Evolutionary conservation across 1,284 basidiomycete species (phyloP), one percentile per base, ranked within the genome.

Genomic region (Polyporus tsugae): DNA sequence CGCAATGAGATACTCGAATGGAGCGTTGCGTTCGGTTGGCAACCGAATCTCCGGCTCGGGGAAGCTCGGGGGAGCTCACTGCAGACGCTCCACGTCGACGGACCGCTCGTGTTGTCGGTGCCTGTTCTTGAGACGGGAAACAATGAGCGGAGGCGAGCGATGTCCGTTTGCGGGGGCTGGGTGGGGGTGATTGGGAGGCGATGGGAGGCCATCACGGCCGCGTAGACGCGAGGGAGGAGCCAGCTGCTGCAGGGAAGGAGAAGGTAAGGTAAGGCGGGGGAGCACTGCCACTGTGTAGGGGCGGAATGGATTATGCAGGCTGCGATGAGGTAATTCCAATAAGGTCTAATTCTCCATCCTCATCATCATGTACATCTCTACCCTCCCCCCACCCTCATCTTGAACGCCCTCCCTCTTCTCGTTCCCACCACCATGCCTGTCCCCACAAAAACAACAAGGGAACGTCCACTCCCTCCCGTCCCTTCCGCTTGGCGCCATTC

Each of bases 401-500:
- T 58, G 22, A 46, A 55, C 53, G 46, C 55, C 38, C 49, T 46
- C 61, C 52, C 49, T 46, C 36, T n/a, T 53, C 55, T 38, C 57
- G 13, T 58, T 10, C 55, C 49, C 39, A 6, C 49, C 36, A 57
- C 68, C 39, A 72, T 72, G 71, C 66, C 69, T n/a, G 63, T 64
- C 67, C 36, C 69, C 17, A 66, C 65, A 57, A 67, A 63, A 58
- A 25, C 62, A 58, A 25, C 62, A 22, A 60, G 52, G 33, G 71
- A 69, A 33, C 65, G 71, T 52, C 71, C 71, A 1, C 61, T 72
- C 4, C 71, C 71, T 15, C 69, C 67, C 60, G 65, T 72, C 58
- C 71, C 71, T 53, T 65, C 68, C 36, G 60, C 68, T 38, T 61
- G 68, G 36, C 65, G 42, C 11, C 55, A 60, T 13, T 53, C 42